These are phyloP conservation scores for Orbilia blumenaviensis DNA, from an alignment of 2,329 filamentous ascomycete species.

Conservation along the genomic window DNA sequence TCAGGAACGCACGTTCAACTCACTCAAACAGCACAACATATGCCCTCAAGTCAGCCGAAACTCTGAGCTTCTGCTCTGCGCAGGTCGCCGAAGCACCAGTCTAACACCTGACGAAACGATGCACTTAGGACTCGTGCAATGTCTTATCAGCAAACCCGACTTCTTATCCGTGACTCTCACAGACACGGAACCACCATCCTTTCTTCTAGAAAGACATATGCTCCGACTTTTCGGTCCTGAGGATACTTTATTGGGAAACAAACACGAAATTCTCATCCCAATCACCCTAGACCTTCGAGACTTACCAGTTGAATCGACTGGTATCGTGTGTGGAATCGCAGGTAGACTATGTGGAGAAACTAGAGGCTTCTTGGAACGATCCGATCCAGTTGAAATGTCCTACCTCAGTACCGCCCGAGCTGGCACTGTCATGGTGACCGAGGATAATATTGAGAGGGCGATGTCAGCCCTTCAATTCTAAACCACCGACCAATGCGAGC, in stretches of 20 bases:
- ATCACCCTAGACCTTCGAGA: conserved; percentile 86
- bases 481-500: too few species aligned
- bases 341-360: conserved; percentile 78
- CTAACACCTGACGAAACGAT: conserved; percentile 71
- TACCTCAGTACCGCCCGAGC: conserved; percentile 89
- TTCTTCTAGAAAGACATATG: conserved; percentile 76
- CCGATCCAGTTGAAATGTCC: conserved; percentile 74
- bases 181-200: conserved; percentile 75
- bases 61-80: conserved; percentile 57
- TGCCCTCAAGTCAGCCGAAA: conserved; percentile 70
- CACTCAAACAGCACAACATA: conserved; percentile 81
- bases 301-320: conserved; percentile 85
- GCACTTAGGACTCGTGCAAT: conserved; percentile 71
- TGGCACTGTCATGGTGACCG: conserved; percentile 85
- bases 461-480: conserved; percentile 71
- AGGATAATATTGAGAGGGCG: conserved; percentile 77
- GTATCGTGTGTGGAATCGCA: conserved; percentile 93
- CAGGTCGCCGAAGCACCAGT: conserved; percentile 54
- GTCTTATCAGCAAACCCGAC: conserved; percentile 65
- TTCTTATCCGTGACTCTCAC: conserved; percentile 80
- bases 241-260: conserved; percentile 78
- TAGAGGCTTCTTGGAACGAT: conserved; percentile 52
- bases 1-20: conserved; percentile 80
- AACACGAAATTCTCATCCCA: conserved; percentile 76
- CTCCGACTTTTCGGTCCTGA: conserved; percentile 69